Evolutionary conservation across 768 basidiomycete species (phyloP).

Genomic region (Tephrocybe sp.): DNA sequence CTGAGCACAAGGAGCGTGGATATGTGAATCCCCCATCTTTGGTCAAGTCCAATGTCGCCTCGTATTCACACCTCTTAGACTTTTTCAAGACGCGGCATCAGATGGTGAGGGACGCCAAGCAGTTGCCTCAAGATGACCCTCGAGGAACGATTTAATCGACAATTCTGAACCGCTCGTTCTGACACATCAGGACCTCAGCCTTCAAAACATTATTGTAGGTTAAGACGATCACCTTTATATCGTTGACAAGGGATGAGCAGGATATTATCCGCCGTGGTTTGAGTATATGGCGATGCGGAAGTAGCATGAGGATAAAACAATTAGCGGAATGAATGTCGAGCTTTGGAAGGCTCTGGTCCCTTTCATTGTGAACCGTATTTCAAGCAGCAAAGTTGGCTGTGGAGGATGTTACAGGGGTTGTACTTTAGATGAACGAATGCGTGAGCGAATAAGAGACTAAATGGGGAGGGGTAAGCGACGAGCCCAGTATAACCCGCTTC

Average conservation of each 20-base stretch:
- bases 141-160: slow-evolving; percentile 11
- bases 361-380: slow-evolving; percentile 10
- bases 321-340: background rate
- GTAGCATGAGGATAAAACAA: slow-evolving; percentile 6
- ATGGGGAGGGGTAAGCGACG: no score
- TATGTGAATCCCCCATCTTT: slow-evolving; percentile 13
- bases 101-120: background rate
- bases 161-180: slow-evolving; percentile 23
- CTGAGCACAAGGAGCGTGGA: slow-evolving; percentile 10
- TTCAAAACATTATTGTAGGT: slow-evolving; percentile 19
- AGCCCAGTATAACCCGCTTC: no score
- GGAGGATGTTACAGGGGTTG: no score
- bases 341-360: background rate
- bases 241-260: slow-evolving; percentile 21
- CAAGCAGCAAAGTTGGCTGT: slow-evolving; percentile 3
- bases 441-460: no score
- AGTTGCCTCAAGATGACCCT: slow-evolving; percentile 6
- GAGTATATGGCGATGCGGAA: slow-evolving; percentile 20
- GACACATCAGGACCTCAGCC: slow-evolving; percentile 20
- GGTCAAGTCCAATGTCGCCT: slow-evolving; percentile 16
- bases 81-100: slow-evolving; percentile 13
- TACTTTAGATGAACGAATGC: no score
- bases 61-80: slow-evolving; percentile 12
- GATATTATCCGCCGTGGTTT: slow-evolving; percentile 19
- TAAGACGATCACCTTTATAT: slow-evolving; percentile 21